Conservation (phyloP, 495 filamentous ascomycete genomes). For the Penicillium cinerascens region DNA sequence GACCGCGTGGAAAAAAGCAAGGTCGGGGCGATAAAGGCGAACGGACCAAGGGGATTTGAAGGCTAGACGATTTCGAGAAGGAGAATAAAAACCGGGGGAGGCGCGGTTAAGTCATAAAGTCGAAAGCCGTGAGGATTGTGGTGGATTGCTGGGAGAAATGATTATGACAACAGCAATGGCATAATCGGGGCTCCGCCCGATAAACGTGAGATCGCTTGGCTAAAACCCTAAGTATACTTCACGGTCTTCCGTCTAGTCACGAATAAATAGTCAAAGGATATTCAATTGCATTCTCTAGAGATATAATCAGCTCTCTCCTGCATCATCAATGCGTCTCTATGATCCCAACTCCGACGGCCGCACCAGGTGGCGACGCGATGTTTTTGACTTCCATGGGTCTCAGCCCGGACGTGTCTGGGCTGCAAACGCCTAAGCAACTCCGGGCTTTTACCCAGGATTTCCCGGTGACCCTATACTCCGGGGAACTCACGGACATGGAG, state of each 20-base stretch:
- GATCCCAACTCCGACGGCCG: background rate
- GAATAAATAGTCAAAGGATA: no score
- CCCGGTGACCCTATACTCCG: background rate
- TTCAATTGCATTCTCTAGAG: no score
- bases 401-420: background rate
- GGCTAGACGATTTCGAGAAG: background rate
- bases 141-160: background rate
- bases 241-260: background rate
- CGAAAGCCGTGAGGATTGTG: background rate
- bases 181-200: slow-evolving; percentile 9
- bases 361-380: background rate
- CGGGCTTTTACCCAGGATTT: background rate
- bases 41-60: background rate
- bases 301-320: background rate
- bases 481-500: background rate
- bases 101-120: slow-evolving; percentile 12
- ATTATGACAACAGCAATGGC: slow-evolving; percentile 23
- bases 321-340: background rate
- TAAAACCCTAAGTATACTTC: background rate
- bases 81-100: slow-evolving; percentile 2
- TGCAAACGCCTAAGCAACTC: background rate
- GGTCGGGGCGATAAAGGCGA: background rate
- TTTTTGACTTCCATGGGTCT: slow-evolving; percentile 10
- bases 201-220: background rate
- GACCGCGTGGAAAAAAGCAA: slow-evolving; percentile 13